phyloP scores from a whole-genome alignment of 164 flowering plant genomes.

The Buxus sempervirens region DNA sequence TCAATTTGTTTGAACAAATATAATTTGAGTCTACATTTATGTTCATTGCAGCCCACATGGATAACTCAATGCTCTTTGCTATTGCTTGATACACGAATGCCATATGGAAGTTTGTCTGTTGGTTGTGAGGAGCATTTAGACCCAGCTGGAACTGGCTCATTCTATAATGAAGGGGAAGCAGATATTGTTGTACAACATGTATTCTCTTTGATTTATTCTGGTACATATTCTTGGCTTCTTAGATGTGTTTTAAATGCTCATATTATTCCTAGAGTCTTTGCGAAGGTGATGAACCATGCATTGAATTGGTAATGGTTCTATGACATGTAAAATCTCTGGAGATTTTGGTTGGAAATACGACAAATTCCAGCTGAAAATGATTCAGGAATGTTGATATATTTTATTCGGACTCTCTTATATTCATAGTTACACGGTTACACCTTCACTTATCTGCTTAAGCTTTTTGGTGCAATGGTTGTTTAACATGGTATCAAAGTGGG shows the following conservation, averaged over 20 bases:
- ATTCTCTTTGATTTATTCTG: conserved; percentile 66
- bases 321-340: not conserved
- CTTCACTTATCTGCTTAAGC: no score
- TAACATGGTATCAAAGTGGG: no score
- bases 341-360: not conserved
- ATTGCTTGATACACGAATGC: conserved; percentile 89
- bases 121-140: conserved; percentile 91
- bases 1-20: no score
- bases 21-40: not conserved
- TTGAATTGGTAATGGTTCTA: not conserved
- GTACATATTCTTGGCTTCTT: conserved; percentile 29
- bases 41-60: conserved; percentile 76
- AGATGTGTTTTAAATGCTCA: not conserved
- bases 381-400: no score
- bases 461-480: no score
- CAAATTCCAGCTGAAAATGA: no score
- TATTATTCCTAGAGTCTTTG: conserved; percentile 2
- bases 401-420: no score
- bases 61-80: conserved; percentile 86
- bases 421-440: no score
- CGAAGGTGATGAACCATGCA: conserved; percentile 1
- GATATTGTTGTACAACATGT: conserved; percentile 86
- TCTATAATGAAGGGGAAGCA: conserved; percentile 94
- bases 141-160: conserved; percentile 94
- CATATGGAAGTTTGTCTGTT: conserved; percentile 80